Base-by-base conservation (phyloP, 768 basidiomycete species). In the Tricholoma furcatifolium region DNA sequence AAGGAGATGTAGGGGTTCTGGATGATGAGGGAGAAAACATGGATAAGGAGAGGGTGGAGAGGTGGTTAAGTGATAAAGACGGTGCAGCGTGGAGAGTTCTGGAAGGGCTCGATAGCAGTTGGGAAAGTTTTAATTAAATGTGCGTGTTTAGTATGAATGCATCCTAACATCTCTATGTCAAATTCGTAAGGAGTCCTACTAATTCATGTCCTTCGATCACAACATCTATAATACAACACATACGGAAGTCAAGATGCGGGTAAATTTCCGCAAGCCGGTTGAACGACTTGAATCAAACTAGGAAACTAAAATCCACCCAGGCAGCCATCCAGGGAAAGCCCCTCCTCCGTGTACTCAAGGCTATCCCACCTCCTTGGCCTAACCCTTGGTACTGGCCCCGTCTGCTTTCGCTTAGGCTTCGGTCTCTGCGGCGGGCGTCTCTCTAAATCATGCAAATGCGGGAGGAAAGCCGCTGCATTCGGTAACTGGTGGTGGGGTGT, bases 1-100 rank as follows among this genome's bases (percentile, higher is more conserved):
- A 69, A 49, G 92, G 93, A 0, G 84, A 93, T 59, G 77, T 88
- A 20, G 74, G 73, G 9, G 80, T 95, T 2, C 71, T 97, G 43
- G 87, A 90, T 54, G 81, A 82, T 4, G 76, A 68, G 4, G 78
- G 68, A 0, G 75, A 70, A 30, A 51, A 56, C 20, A 61, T 69
- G 31, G 83, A 84, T 55, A 68, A 71, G 48, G 65, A 70, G 45
- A 75, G 85, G 18, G 67, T 91, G 20, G 56, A 47, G 30, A 68
- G 60, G 52, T 93, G 91, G 91, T 67, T 93, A 56, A 77, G 71
- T n/a, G 78, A 71, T 3, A 69, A 70, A 1, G 65, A 70, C 45
- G 67, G 65, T 39, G 61, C 71, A 46, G 68, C 69, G 24, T 93
- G 88, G 85, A 78, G 80, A 58, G 74, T 88, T 2, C 69, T 65